phyloP scores from a whole-genome alignment of 257 asterid species.

The Solanum peruvianum region DNA sequence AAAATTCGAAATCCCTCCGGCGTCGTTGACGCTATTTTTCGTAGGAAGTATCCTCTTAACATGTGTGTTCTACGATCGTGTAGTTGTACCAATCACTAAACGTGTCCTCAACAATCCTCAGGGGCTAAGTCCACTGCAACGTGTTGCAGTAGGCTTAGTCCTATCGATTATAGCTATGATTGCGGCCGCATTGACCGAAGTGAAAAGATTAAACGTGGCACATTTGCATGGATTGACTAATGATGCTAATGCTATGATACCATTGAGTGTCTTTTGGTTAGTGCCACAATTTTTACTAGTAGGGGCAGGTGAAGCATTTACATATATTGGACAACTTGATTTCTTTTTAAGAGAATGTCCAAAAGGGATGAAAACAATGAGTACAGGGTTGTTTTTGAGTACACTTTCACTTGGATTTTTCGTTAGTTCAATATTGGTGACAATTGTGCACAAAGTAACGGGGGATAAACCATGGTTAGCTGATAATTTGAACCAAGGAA shows the following conservation, averaged over 20 bases:
- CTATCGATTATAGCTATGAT: constrained; percentile 46
- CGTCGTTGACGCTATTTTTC: constrained; percentile 61
- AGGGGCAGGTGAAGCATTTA: constrained; percentile 85
- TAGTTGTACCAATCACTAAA: constrained; percentile 30
- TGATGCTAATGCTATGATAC: constrained; percentile 1
- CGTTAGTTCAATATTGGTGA: constrained; percentile 56
- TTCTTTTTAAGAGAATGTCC: constrained; percentile 79
- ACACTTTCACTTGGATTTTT: constrained; percentile 69
- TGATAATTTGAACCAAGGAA: constrained; percentile 58
- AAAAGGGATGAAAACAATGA: constrained; percentile 83
- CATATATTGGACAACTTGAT: constrained; percentile 82
- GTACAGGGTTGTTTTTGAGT: constrained; percentile 73
- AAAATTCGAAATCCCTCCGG: constrained; percentile 55
- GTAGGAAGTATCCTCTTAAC: constrained; percentile 56
- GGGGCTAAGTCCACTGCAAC: constrained; percentile 62
- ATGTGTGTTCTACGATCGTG: constrained; percentile 46
- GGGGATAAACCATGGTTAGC: constrained; percentile 67
- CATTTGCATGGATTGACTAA: constrained; percentile 17
- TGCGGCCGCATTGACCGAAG: constrained; percentile 45
- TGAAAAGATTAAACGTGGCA: constrained; percentile 34
- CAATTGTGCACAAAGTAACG: constrained; percentile 49
- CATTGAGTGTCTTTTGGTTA: constrained; percentile 55
- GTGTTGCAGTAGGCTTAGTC: constrained; percentile 46
- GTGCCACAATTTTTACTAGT: constrained; percentile 62
- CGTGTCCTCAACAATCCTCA: constrained; percentile 30